phyloP scores from a whole-genome alignment of 129 eudicot genomes.

The Flaveria sonorensis region DNA sequence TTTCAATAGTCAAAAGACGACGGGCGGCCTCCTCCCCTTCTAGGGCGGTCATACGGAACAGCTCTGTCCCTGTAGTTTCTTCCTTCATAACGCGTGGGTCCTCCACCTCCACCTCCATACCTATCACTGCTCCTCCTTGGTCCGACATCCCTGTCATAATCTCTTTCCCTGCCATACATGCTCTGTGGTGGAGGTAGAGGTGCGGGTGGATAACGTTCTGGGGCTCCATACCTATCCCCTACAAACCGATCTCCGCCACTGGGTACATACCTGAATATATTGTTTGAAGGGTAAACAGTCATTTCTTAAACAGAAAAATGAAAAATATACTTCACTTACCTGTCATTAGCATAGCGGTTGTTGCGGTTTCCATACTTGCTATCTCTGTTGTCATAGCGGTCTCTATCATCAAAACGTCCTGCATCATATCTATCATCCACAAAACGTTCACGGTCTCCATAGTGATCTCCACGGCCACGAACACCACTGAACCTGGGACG shows the following conservation, averaged over 20 bases:
- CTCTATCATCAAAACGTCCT: slow-evolving; percentile 71
- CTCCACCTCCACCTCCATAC: slow-evolving; percentile 75
- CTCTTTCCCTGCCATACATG: slow-evolving; percentile 79
- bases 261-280: slow-evolving; percentile 61
- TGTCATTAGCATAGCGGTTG: slow-evolving; percentile 61
- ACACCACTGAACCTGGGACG: slow-evolving; percentile 64
- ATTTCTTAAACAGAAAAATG: background rate
- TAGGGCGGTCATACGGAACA: slow-evolving; percentile 89
- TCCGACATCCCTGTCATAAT: slow-evolving; percentile 67
- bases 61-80: slow-evolving; percentile 83
- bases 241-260: slow-evolving; percentile 64
- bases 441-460: slow-evolving; percentile 70
- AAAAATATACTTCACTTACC: slow-evolving; percentile 37
- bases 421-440: slow-evolving; percentile 78
- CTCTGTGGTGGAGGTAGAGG: slow-evolving; percentile 38
- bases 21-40: slow-evolving; percentile 72
- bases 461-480: slow-evolving; percentile 73
- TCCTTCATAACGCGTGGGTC: slow-evolving; percentile 77
- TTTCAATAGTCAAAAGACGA: slow-evolving; percentile 65
- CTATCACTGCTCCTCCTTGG: slow-evolving; percentile 73
- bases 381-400: slow-evolving; percentile 80
- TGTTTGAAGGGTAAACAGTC: slow-evolving; percentile 9
- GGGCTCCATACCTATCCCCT: slow-evolving; percentile 61
- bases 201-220: slow-evolving; percentile 61
- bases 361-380: slow-evolving; percentile 64